Evolutionary conservation across 441 rosid species (phyloP).

Genomic region (Arabidopsis hybrid): DNA sequence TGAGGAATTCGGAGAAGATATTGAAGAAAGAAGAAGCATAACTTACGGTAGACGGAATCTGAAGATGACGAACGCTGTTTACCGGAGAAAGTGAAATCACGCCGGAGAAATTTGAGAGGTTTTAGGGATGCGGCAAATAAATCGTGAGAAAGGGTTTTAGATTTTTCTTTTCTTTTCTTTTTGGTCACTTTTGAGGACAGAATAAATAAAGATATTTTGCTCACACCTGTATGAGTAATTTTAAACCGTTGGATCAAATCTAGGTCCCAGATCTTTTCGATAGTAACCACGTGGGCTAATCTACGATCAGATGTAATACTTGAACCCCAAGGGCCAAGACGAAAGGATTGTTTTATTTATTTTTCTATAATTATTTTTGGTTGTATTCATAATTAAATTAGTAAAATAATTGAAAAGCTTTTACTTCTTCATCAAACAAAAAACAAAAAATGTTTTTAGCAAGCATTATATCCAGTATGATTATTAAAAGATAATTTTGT

Average conservation of each 20-base stretch:
- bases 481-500: not conserved
- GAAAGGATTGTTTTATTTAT: not conserved
- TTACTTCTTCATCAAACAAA: slow-evolving; percentile 4
- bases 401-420: not conserved
- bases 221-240: not conserved
- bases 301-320: not conserved
- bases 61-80: slow-evolving; percentile 16
- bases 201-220: slow-evolving; percentile 22
- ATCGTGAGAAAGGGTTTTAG: slow-evolving; percentile 41
- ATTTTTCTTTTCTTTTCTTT: not conserved
- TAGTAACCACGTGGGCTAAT: slow-evolving; percentile 29
- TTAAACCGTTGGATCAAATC: slow-evolving; percentile 27
- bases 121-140: slow-evolving; percentile 46
- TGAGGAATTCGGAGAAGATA: not conserved
- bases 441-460: not conserved
- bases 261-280: not conserved
- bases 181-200: not conserved
- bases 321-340: slow-evolving; percentile 27
- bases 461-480: not conserved
- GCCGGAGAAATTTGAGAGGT: slow-evolving; percentile 39
- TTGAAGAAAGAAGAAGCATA: not conserved
- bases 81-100: slow-evolving; percentile 33
- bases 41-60: slow-evolving; percentile 20
- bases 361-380: not conserved
- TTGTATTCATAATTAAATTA: not conserved